phyloP scores from a whole-genome alignment of 1,284 basidiomycete genomes.

The Farysia itapuensis region DNA sequence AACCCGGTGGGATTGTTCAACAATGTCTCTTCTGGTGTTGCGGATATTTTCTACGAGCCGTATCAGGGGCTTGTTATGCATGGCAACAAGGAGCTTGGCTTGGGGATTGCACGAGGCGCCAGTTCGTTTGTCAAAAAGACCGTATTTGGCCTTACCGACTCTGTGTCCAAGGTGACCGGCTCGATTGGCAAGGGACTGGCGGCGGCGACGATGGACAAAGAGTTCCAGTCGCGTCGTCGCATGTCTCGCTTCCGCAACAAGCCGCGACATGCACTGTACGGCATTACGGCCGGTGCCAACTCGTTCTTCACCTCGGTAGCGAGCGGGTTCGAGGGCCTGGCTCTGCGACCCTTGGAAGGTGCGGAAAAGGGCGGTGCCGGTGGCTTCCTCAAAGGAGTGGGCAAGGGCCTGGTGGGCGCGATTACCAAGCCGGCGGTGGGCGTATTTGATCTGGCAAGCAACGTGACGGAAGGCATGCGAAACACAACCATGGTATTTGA shows the following conservation, averaged over 20 bases:
- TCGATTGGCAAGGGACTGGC: conserved; percentile 96
- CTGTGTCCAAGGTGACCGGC: conserved; percentile 93
- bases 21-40: conserved; percentile 97
- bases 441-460: conserved; percentile 91
- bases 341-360: conserved; percentile 95
- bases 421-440: conserved; percentile 97
- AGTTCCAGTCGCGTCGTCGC: conserved; percentile 86
- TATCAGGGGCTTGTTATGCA: conserved; percentile 97
- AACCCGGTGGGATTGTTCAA: conserved; percentile 94
- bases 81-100: conserved; percentile 90
- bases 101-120: conserved; percentile 96
- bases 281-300: conserved; percentile 89
- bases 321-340: conserved; percentile 91
- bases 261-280: conserved; percentile 91
- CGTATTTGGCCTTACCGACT: conserved; percentile 92
- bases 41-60: conserved; percentile 98
- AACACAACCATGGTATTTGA: conserved; percentile 99
- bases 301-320: conserved; percentile 91
- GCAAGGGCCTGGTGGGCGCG: conserved; percentile 89
- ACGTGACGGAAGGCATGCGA: conserved; percentile 87
- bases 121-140: conserved; percentile 96
- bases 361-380: conserved; percentile 90
- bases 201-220: conserved; percentile 91
- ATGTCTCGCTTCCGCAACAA: conserved; percentile 89
- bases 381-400: conserved; percentile 97